These are phyloP conservation scores for Microthlaspi erraticum DNA, from an alignment of 345 rosid genomes.

Conservation along the genomic window DNA sequence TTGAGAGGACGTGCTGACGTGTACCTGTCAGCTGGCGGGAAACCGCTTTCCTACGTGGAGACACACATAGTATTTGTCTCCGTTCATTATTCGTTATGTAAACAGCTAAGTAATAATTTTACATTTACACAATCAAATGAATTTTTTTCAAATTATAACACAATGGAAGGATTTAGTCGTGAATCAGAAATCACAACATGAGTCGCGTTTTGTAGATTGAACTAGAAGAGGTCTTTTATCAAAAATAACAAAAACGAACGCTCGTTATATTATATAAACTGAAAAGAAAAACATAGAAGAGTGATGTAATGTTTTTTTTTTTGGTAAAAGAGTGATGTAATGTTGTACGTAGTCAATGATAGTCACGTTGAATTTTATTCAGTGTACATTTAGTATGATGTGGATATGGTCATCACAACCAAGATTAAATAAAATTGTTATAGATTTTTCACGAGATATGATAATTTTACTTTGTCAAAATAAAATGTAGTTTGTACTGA, in stretches of 20 bases:
- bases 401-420: slow-evolving; percentile 4
- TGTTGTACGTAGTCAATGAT: slow-evolving; percentile 3
- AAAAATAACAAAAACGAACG: neutral
- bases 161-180: neutral
- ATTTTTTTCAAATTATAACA: neutral
- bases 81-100: neutral
- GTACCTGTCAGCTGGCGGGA: slow-evolving; percentile 50
- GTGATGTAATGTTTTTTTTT: neutral
- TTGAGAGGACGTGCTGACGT: slow-evolving; percentile 46
- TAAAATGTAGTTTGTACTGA: neutral
- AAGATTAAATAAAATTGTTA: neutral
- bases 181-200: neutral
- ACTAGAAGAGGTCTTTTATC: neutral
- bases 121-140: neutral
- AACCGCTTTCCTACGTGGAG: slow-evolving; percentile 52
- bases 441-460: neutral
- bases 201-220: neutral
- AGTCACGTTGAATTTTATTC: neutral
- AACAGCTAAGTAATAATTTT: neutral
- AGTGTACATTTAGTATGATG: neutral
- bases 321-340: no score
- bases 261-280: no score
- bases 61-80: slow-evolving; percentile 41
- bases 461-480: neutral
- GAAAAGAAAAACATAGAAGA: no score